A percentile compares a stretch with the other conserved stretches of the same genome.
Evolutionary conservation across 2,329 filamentous ascomycete genomes (phyloP).

Genomic region (Dactylellina cionopaga): DNA sequence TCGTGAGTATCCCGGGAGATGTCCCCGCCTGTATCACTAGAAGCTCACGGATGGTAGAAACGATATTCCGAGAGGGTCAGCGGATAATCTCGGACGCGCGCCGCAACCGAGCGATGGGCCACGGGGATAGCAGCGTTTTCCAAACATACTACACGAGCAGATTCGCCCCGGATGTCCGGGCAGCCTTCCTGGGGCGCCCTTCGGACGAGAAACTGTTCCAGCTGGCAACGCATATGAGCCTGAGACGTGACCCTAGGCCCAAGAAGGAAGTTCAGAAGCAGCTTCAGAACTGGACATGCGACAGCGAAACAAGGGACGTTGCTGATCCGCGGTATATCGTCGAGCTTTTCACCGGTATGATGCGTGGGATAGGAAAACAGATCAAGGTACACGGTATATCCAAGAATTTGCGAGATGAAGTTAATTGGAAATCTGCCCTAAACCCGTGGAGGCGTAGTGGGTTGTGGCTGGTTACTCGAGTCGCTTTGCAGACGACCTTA

Average conservation of each 20-base stretch:
- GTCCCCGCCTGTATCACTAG: too few species aligned
- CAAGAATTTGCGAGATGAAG: slow-evolving; percentile 69
- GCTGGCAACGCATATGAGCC: background rate
- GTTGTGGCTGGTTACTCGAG: slow-evolving; percentile 68
- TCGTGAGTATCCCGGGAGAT: too few species aligned
- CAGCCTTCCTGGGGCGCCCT: background rate
- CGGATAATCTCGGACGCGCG: background rate
- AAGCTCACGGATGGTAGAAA: background rate
- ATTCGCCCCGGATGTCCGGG: background rate
- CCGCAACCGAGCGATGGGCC: background rate
- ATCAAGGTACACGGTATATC: slow-evolving; percentile 58
- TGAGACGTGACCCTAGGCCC: too few species aligned
- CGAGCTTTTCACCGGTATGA: slow-evolving; percentile 64
- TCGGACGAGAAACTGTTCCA: background rate
- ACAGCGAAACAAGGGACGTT: slow-evolving; percentile 65
- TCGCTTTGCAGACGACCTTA: slow-evolving; percentile 63
- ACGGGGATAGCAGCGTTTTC: background rate
- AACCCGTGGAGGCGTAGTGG: slow-evolving; percentile 65
- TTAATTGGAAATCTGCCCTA: slow-evolving; percentile 60
- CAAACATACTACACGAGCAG: background rate
- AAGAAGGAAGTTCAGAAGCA: too few species aligned
- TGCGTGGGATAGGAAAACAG: slow-evolving; percentile 61
- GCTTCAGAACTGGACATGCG: background rate
- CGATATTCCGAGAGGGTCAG: background rate
- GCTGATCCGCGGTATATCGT: slow-evolving; percentile 66